Percentiles rank a stretch among this genome's conserved stretches.
These are phyloP conservation scores for Harrya chromipes DNA, from an alignment of 768 basidiomycete genomes.

Conservation along the genomic window DNA sequence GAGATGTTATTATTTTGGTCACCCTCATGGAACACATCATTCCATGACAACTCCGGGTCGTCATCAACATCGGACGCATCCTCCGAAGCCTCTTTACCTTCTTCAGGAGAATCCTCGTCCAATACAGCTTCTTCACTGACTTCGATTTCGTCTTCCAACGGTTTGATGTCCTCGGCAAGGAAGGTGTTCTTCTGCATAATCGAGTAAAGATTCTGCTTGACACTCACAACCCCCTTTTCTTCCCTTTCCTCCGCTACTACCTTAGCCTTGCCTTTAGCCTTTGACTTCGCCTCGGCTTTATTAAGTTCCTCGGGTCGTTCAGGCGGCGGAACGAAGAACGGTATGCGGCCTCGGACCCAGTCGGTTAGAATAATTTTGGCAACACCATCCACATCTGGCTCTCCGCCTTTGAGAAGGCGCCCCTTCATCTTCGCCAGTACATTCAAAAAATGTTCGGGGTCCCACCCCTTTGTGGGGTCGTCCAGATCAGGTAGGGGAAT, in stretches of 20 bases:
- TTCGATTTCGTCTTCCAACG: conserved; percentile 52
- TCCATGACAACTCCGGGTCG: conserved; percentile 71
- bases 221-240: conserved; percentile 49
- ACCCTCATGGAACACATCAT: conserved; percentile 76
- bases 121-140: conserved; percentile 29
- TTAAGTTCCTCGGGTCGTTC: conserved; percentile 74
- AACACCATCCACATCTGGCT: conserved; percentile 88
- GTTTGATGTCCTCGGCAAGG: conserved; percentile 76
- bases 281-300: conserved; percentile 47
- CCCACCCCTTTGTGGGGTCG: conserved; percentile 54
- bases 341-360: conserved; percentile 97
- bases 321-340: conserved; percentile 93
- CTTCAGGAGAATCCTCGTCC: conserved; percentile 38
- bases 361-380: conserved; percentile 95
- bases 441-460: conserved; percentile 77
- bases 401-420: conserved; percentile 88
- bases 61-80: conserved; percentile 28
- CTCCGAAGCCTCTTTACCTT: conserved; percentile 38
- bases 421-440: conserved; percentile 89
- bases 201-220: conserved; percentile 82
- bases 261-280: conserved; percentile 51
- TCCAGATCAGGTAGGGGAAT: conserved; percentile 60
- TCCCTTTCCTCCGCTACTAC: conserved; percentile 31
- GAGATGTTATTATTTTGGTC: conserved; percentile 19
- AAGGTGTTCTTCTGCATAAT: conserved; percentile 90